These are phyloP conservation scores for Colletotrichum sp. DNA, from an alignment of 2,329 filamentous ascomycete species.

Conservation along the genomic window DNA sequence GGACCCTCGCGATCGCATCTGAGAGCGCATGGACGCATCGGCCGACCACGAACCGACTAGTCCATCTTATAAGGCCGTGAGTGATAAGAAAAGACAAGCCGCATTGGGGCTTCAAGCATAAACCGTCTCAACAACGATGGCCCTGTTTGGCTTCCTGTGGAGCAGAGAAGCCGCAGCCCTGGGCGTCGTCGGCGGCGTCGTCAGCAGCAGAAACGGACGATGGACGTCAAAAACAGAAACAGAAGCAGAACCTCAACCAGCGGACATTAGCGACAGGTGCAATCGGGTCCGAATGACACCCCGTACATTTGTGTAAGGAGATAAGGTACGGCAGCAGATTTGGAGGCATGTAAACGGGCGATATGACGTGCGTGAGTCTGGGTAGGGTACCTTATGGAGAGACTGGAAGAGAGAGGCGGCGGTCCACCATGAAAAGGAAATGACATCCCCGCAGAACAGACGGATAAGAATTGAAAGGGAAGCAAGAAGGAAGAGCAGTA, in stretches of 20 bases:
- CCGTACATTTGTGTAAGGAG: neutral
- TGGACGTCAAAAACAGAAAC: neutral
- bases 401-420: neutral
- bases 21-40: conserved; percentile 4
- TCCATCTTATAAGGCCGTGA: neutral
- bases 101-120: neutral
- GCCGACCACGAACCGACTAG: neutral
- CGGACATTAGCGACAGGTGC: neutral
- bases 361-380: neutral
- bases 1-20: neutral
- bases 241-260: neutral
- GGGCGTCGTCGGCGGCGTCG: neutral
- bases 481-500: neutral
- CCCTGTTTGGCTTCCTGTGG: neutral
- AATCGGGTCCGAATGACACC: neutral
- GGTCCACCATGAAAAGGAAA: neutral
- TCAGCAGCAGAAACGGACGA: neutral
- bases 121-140: neutral
- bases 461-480: neutral
- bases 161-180: neutral
- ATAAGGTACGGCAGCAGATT: neutral
- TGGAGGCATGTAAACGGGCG: neutral
- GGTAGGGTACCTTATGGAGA: neutral
- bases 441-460: neutral
- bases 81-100: neutral